Evolutionary conservation across 1,139 yeast species (phyloP).

Genomic region (Candida sp.): DNA sequence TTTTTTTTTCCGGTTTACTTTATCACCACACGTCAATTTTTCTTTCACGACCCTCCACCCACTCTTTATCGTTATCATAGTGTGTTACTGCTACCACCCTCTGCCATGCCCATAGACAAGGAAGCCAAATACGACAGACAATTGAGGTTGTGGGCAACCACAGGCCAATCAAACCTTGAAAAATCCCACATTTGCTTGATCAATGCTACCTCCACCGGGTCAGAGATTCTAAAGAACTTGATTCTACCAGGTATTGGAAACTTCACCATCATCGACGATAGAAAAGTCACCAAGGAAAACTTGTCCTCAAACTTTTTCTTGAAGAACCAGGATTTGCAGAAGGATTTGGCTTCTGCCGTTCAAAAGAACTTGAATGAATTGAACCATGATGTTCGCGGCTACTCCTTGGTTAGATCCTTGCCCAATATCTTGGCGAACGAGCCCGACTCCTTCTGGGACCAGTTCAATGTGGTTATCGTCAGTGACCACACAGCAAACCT

Average conservation of each 20-base stretch:
- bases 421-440: constrained; percentile 20
- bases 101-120: constrained; percentile 35
- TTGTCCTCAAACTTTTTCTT: constrained; percentile 69
- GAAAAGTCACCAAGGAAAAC: constrained; percentile 44
- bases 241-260: constrained; percentile 82
- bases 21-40: not conserved
- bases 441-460: constrained; percentile 45
- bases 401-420: constrained; percentile 26
- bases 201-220: constrained; percentile 61
- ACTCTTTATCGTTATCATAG: not conserved
- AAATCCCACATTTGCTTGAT: constrained; percentile 64
- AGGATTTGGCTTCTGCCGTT: constrained; percentile 41
- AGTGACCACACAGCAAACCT: constrained; percentile 31
- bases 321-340: constrained; percentile 47
- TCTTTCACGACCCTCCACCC: not conserved
- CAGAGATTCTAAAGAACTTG: constrained; percentile 79
- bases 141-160: constrained; percentile 81
- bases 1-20: no score
- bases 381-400: constrained; percentile 62
- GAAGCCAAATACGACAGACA: constrained; percentile 80
- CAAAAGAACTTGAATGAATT: constrained; percentile 52
- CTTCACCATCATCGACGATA: constrained; percentile 61
- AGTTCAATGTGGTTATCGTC: constrained; percentile 58
- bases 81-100: not conserved
- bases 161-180: constrained; percentile 73